Evolutionary conservation across 2,329 filamentous ascomycete species (phyloP).

Genomic region (Colletotrichum lentis): DNA sequence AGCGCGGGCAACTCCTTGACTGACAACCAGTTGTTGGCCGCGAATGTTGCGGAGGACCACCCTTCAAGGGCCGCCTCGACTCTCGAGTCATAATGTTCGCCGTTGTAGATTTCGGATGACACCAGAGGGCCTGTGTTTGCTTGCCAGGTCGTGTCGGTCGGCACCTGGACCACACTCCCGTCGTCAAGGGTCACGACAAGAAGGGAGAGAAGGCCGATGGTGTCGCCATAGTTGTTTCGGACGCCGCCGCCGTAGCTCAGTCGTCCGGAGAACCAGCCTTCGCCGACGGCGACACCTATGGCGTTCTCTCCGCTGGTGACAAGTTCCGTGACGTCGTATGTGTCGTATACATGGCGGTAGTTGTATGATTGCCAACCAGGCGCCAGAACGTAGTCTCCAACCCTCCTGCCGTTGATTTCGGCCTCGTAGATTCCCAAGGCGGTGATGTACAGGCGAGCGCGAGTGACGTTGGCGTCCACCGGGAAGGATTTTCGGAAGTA

Average conservation of each 20-base stretch:
- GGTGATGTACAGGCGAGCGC: slow-evolving; percentile 58
- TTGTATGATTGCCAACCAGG: slow-evolving; percentile 64
- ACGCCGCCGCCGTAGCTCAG: slow-evolving; percentile 44
- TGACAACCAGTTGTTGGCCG: slow-evolving; percentile 43
- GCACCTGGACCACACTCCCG: slow-evolving; percentile 43
- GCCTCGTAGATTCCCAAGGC: slow-evolving; percentile 57
- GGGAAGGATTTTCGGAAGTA: slow-evolving; percentile 38
- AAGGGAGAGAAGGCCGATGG: slow-evolving; percentile 50
- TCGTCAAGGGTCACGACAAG: slow-evolving; percentile 49
- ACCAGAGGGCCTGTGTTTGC: slow-evolving; percentile 47
- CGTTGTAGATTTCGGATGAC: slow-evolving; percentile 59
- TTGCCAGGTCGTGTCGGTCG: slow-evolving; percentile 52
- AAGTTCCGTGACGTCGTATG: slow-evolving; percentile 58
- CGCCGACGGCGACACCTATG: slow-evolving; percentile 54
- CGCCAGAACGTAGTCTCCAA: slow-evolving; percentile 54
- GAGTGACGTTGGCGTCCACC: slow-evolving; percentile 40
- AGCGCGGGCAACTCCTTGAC: slow-evolving; percentile 46
- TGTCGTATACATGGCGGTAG: slow-evolving; percentile 61
- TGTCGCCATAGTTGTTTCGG: slow-evolving; percentile 52
- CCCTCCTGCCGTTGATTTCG: slow-evolving; percentile 55
- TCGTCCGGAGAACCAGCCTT: slow-evolving; percentile 59
- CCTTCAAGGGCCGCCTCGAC: slow-evolving; percentile 44
- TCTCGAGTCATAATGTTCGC: slow-evolving; percentile 58
- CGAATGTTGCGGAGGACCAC: slow-evolving; percentile 42
- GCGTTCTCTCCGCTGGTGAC: slow-evolving; percentile 49